phyloP scores from a whole-genome alignment of 192 early-diverging fungal species.

The Globomyces pollinis-pini region DNA sequence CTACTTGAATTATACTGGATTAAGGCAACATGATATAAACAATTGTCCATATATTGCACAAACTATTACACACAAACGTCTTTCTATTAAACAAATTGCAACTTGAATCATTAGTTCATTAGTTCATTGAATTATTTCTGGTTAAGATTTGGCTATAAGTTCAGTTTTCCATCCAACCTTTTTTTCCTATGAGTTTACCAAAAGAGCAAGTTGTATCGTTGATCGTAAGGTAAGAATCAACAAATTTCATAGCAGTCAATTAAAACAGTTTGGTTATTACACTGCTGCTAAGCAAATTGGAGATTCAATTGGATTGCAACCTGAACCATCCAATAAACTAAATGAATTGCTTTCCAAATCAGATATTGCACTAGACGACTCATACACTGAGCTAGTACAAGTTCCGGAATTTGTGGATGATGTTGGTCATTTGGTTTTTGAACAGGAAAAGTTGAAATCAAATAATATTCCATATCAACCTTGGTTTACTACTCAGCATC shows the following conservation, averaged over 20 bases:
- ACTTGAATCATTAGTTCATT: too few species aligned
- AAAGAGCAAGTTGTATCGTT: constrained; percentile 3
- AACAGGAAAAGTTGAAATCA: constrained; percentile 13
- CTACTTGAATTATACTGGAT: too few species aligned
- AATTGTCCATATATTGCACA: too few species aligned
- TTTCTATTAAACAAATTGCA: too few species aligned
- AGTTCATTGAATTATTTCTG: too few species aligned
- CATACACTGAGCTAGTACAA: constrained; percentile 16
- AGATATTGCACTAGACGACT: constrained; percentile 14
- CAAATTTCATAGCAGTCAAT: constrained; percentile 52
- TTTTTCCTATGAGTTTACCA: too few species aligned
- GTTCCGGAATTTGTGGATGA: constrained; percentile 9
- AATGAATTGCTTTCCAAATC: constrained; percentile 17
- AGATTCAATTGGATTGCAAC: constrained; percentile 19
- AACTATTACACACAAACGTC: too few species aligned
- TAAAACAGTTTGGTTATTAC: constrained; percentile 47
- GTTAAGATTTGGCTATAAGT: too few species aligned
- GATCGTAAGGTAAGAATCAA: background rate
- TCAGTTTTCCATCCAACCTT: too few species aligned
- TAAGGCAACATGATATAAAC: too few species aligned
- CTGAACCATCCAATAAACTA: constrained; percentile 21
- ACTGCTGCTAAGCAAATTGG: constrained; percentile 56
- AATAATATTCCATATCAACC: background rate
- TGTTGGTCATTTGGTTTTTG: too few species aligned
- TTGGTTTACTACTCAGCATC: constrained; percentile 71